Conservation (phyloP, 441 rosid species). For the Erodium chrysanthum region DNA sequence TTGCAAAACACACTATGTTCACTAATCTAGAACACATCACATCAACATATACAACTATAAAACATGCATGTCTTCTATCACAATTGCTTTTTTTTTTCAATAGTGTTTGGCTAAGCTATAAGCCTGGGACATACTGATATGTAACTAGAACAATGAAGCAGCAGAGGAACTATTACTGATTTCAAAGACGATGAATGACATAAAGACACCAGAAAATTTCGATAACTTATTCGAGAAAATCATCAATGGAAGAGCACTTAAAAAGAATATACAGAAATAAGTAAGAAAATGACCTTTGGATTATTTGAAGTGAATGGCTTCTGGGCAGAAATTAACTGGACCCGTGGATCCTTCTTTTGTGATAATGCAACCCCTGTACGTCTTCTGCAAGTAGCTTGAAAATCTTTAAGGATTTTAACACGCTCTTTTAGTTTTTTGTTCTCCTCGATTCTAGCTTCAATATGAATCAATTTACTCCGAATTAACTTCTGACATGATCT, state of each 20-base stretch:
- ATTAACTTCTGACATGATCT: slow-evolving; percentile 66
- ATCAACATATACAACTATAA: not conserved
- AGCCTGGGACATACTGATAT: not conserved
- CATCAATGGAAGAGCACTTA: not conserved
- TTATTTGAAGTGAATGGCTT: slow-evolving; percentile 27
- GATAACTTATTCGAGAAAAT: not conserved
- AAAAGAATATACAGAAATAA: slow-evolving; percentile 10
- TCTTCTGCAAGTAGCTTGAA: slow-evolving; percentile 62
- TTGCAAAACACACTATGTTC: not conserved
- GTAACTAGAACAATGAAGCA: not conserved
- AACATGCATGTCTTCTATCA: not conserved
- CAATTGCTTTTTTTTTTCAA: not conserved
- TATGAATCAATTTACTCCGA: slow-evolving; percentile 48
- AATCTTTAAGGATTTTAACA: slow-evolving; percentile 54
- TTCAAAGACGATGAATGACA: not conserved
- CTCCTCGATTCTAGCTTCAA: slow-evolving; percentile 77
- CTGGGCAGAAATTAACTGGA: slow-evolving; percentile 49
- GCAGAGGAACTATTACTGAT: not conserved
- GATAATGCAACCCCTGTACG: slow-evolving; percentile 51
- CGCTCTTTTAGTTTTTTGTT: slow-evolving; percentile 64
- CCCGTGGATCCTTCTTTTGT: slow-evolving; percentile 64
- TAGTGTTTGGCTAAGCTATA: not conserved
- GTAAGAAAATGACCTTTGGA: slow-evolving; percentile 40
- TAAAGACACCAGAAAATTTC: not conserved
- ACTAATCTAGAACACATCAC: not conserved